These are phyloP conservation scores for Flaveria sonorensis DNA, from an alignment of 129 eudicot species.

Conservation along the genomic window DNA sequence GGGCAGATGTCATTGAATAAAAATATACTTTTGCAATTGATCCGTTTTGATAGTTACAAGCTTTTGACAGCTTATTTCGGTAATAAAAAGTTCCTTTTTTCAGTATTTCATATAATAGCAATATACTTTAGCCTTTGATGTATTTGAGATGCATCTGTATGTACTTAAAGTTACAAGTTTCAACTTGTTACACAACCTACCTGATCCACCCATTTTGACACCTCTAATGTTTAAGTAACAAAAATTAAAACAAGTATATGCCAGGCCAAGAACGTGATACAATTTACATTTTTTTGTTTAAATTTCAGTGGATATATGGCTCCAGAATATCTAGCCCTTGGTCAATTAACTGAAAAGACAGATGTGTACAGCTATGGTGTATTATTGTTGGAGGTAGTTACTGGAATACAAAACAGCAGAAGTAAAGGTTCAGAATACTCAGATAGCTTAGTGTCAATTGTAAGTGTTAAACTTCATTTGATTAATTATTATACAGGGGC, in stretches of 20 bases:
- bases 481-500: neutral
- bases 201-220: neutral
- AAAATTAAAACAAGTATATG: neutral
- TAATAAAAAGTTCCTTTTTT: neutral
- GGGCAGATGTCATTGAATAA: neutral
- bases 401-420: constrained; percentile 64
- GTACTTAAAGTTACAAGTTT: neutral
- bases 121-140: neutral
- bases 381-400: constrained; percentile 62
- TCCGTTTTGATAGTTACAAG: neutral
- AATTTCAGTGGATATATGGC: constrained; percentile 67
- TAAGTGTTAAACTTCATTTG: constrained; percentile 36
- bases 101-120: neutral
- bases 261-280: neutral
- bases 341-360: constrained; percentile 72
- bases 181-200: neutral
- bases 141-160: neutral
- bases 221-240: neutral
- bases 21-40: neutral
- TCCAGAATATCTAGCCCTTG: constrained; percentile 79
- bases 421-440: constrained; percentile 52
- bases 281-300: neutral
- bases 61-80: neutral
- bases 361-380: constrained; percentile 83
- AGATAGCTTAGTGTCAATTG: constrained; percentile 56